Base-by-base conservation (phyloP, 495 filamentous ascomycete genomes). In the Bacidia gigantensis region DNA sequence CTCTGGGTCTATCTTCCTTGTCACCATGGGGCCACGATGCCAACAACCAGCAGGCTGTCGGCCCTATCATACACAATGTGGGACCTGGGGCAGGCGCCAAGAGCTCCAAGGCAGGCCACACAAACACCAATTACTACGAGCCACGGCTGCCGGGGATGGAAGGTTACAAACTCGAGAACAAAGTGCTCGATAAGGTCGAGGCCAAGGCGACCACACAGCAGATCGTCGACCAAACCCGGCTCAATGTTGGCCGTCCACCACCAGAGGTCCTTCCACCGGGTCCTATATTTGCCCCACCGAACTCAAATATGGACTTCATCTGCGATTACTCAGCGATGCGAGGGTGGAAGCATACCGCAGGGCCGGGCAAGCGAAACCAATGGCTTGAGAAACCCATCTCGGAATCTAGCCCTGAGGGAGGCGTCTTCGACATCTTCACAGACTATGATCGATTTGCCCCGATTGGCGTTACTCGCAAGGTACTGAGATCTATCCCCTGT, bases 301-400 rank as follows among this genome's bases (percentile, higher is more conserved):
- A 50, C 3, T 20, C 49, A 1, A 24, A 22, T 2, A 2, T 21
- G 10, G 29, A 25, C 11, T 56, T 56, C 20, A 14, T 25, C 18
- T 56, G 53, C 22, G 49, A 56, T 23, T 56, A 56, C 22, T 42
- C 53, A 12, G 49, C 49, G 18, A 56, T 56, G 49, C 20, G 11
- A 25, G 53, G 53, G 20, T 56, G 49, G 49, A 23, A 17, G 50
- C 41, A 53, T 29, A 26, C 43, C 2, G 41, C 18, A 11, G 21
- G 41, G 14, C 9, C 20, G 12, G n/a, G 21, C n/a, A 48, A 17
- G 20, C 44, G 51, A 46, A 53, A 46, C 38, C 14, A 14, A 3
- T 53, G 41, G 41, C 40, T 53, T 11, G 17, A 46, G 20, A 46
- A 53, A 11, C 43, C 51, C 3, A 53, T 53, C 44, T 18, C 10